Percentiles rank a stretch among this genome's conserved stretches.
These are phyloP conservation scores for Apiospora saccharicola DNA, from an alignment of 2,329 filamentous ascomycete species.

Conservation along the genomic window DNA sequence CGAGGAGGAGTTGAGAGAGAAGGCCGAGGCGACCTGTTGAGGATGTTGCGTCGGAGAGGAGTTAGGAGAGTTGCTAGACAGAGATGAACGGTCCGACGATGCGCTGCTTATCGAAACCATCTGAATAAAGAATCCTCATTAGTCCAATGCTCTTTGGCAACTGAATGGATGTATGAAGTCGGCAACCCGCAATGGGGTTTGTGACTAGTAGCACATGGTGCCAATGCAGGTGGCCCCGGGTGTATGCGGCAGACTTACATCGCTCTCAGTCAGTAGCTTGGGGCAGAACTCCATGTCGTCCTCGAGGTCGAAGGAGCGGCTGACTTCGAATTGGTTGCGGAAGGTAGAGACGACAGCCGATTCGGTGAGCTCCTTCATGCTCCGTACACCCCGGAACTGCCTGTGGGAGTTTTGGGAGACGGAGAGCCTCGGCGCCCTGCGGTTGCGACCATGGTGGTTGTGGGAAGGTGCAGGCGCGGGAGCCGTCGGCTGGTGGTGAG, in stretches of 20 bases:
- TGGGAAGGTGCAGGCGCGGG: conserved; percentile 67
- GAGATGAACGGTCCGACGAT: conserved; percentile 89
- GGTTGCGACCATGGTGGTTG: conserved; percentile 85
- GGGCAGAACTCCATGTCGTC: conserved; percentile 97
- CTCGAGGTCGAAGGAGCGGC: conserved; percentile 92
- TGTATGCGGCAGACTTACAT: conserved; percentile 68
- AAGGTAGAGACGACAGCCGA: conserved; percentile 79
- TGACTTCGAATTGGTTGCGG: conserved; percentile 87
- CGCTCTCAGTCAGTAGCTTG: conserved; percentile 87
- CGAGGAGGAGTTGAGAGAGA: conserved; percentile 75
- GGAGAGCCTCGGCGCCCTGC: conserved; percentile 81
- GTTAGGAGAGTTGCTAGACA: conserved; percentile 93
- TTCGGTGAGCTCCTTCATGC: conserved; percentile 86
- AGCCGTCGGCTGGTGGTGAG: conserved; percentile 63
- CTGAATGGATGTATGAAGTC: background rate
- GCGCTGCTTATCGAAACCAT: conserved; percentile 90
- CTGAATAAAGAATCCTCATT: conserved; percentile 54
- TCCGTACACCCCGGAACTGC: conserved; percentile 84
- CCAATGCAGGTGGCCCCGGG: background rate
- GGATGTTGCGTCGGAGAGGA: conserved; percentile 91
- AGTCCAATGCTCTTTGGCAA: conserved; percentile 12
- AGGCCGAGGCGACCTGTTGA: conserved; percentile 77
- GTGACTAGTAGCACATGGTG: conserved; percentile 20
- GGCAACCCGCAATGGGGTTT: background rate
- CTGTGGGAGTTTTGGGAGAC: conserved; percentile 84